Evolutionary conservation across 2,329 filamentous ascomycete species (phyloP).

Genomic region (Aspergillus quadrilineatus): DNA sequence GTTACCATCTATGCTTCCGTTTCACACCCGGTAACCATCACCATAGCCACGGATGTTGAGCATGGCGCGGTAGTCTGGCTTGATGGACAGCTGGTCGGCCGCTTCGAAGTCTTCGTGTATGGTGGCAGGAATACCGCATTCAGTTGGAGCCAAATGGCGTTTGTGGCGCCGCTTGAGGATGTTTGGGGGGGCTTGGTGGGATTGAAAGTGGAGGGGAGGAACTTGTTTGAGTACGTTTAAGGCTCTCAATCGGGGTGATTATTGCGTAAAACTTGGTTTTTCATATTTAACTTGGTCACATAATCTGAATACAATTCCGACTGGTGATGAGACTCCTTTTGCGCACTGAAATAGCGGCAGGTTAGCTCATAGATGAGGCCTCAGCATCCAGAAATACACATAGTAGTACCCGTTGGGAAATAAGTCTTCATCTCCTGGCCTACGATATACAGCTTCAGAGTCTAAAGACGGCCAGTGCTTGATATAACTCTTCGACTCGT

Average conservation of each 20-base stretch:
- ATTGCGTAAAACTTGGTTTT: too few relatives aligned
- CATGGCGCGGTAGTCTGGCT: conserved; percentile 54
- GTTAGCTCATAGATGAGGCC: too few relatives aligned
- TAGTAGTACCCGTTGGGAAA: too few relatives aligned
- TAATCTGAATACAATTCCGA: too few relatives aligned
- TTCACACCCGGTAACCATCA: conserved; percentile 26
- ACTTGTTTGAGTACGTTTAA: neutral
- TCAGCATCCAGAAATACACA: too few relatives aligned
- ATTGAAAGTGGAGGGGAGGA: neutral
- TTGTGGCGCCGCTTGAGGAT: conserved; percentile 51
- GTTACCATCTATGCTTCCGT: conserved; percentile 32
- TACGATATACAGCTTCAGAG: too few relatives aligned
- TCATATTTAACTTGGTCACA: too few relatives aligned
- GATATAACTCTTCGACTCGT: too few relatives aligned
- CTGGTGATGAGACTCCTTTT: too few relatives aligned
- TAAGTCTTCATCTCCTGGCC: too few relatives aligned
- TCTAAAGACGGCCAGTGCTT: too few relatives aligned
- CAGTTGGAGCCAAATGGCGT: conserved; percentile 59
- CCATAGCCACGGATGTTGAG: conserved; percentile 39
- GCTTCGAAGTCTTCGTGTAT: conserved; percentile 57
- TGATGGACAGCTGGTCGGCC: conserved; percentile 46
- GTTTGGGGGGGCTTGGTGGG: conserved; percentile 2
- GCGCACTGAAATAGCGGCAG: too few relatives aligned
- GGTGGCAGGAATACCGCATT: conserved; percentile 53
- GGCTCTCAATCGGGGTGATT: neutral